Evolutionary conservation across 176 grass and related monocot species (phyloP), one percentile per base, ranked within the genome.

Genomic region (Leersia perrieri): DNA sequence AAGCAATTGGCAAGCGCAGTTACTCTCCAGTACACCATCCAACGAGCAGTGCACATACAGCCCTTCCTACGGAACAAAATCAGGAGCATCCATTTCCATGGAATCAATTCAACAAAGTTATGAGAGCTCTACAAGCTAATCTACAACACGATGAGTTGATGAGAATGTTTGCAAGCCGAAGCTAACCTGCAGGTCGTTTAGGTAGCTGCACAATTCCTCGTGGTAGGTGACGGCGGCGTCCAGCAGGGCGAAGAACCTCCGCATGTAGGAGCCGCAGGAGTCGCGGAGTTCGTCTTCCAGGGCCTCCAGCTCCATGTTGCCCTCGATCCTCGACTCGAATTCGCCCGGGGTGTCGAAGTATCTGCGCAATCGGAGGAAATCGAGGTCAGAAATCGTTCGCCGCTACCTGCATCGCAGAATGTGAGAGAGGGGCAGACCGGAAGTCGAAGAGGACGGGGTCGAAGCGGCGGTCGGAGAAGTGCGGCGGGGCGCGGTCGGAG

Each of bases 391-490:
- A n/a, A 66, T 39, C 64, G 49, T 9, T 22, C 49, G 1, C 49
- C 4, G 49, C 18, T 20, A 13, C 9, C 14, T 27, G 82, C 14
- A 22, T 45, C n/a, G 38, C 11, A 6, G 23, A 13, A 33, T n/a
- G 72, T 53, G 16, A 33, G 66, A 63, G 29, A 47, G 73, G 42
- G 65, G n/a, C 53, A 4, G 57, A 87, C 93, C 90, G 74, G 77
- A 95, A 76, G 87, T 95, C 93, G 57, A 95, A 92, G 85, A 95
- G 93, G 58, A 92, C 85, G 53, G 84, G 38, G 35, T 90, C 85
- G 63, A 86, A 92, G 41, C 82, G 70, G 77, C 71, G 84, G 78
- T 92, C 78, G 57, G 74, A 41, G 87, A 92, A 95, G 79, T 88
- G 63, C 66, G 85, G 33, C 23, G 87, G 87, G 33, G 77, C 11